A percentile compares a stretch with the other conserved stretches of the same genome.
Conservation (phyloP, 73 alveolate genomes). For the Paramecium sexaurelia region DNA sequence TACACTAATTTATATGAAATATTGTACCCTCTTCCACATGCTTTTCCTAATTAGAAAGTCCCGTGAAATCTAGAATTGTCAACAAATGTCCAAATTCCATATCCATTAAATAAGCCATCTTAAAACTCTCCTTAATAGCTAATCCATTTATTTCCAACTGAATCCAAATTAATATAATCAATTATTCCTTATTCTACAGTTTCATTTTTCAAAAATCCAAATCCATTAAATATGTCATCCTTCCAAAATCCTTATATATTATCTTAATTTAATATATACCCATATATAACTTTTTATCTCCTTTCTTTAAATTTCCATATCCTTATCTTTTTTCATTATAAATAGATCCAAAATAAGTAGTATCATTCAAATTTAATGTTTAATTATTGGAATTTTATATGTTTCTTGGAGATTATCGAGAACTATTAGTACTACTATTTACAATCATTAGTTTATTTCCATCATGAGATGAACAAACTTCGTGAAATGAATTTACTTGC, state of each 20-base stretch:
- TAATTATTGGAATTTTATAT: not conserved
- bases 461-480: not conserved
- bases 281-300: not conserved
- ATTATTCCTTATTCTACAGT: not conserved
- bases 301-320: slow-evolving; percentile 39
- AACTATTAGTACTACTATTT: not conserved
- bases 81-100: slow-evolving; percentile 40
- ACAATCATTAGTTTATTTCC: not conserved
- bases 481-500: not conserved
- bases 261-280: not conserved
- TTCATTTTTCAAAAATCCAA: slow-evolving; percentile 11
- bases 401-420: not conserved
- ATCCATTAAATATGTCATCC: not conserved
- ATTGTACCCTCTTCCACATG: slow-evolving; percentile 46
- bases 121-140: slow-evolving; percentile 50
- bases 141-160: slow-evolving; percentile 26
- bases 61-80: slow-evolving; percentile 44
- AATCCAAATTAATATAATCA: not conserved
- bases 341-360: slow-evolving; percentile 17
- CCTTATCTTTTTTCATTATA: slow-evolving; percentile 17
- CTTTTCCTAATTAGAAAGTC: not conserved
- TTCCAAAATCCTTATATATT: slow-evolving; percentile 10
- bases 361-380: not conserved
- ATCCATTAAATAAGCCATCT: slow-evolving; percentile 21
- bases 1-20: not conserved